phyloP scores from a whole-genome alignment of 352 stramenopile genomes.

The Globisporangium heterothallicum region DNA sequence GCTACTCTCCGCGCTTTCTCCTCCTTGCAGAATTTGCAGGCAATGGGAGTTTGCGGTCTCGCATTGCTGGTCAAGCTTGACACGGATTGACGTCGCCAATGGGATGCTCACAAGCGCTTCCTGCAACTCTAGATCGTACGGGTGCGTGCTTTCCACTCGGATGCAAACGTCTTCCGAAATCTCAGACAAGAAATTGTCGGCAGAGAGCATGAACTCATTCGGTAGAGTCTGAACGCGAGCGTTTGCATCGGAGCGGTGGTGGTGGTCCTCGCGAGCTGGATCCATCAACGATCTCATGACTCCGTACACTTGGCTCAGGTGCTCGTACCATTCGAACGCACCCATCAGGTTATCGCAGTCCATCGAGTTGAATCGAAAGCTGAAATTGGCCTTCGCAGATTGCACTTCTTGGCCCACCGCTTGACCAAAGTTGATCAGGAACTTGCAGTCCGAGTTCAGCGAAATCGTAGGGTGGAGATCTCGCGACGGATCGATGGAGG shows the following conservation, averaged over 20 bases:
- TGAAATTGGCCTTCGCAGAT: constrained; percentile 51
- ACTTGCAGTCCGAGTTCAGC: constrained; percentile 62
- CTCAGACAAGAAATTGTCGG: constrained; percentile 83
- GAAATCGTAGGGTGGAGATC: constrained; percentile 76
- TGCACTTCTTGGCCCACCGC: constrained; percentile 20
- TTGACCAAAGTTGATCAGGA: constrained; percentile 71
- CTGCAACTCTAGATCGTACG: constrained; percentile 79
- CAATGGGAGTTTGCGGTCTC: constrained; percentile 85
- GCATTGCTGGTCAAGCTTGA: constrained; percentile 69
- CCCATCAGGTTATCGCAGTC: constrained; percentile 84
- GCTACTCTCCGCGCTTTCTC: constrained; percentile 34
- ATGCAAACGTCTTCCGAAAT: constrained; percentile 84
- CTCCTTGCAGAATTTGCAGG: constrained; percentile 81
- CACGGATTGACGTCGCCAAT: constrained; percentile 76
- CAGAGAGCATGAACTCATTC: constrained; percentile 85
- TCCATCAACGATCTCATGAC: constrained; percentile 82
- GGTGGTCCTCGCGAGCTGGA: constrained; percentile 20
- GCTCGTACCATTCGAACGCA: constrained; percentile 86
- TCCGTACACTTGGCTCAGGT: constrained; percentile 78
- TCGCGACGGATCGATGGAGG: constrained; percentile 38
- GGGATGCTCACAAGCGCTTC: constrained; percentile 78
- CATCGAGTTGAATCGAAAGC: constrained; percentile 75
- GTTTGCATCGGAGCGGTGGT: constrained; percentile 2
- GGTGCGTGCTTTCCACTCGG: constrained; percentile 67
- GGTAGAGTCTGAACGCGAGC: constrained; percentile 25